A percentile compares a stretch with the other conserved stretches of the same genome.
Conservation (phyloP, 805 yeast species). For the Metschnikowia continentalis region DNA sequence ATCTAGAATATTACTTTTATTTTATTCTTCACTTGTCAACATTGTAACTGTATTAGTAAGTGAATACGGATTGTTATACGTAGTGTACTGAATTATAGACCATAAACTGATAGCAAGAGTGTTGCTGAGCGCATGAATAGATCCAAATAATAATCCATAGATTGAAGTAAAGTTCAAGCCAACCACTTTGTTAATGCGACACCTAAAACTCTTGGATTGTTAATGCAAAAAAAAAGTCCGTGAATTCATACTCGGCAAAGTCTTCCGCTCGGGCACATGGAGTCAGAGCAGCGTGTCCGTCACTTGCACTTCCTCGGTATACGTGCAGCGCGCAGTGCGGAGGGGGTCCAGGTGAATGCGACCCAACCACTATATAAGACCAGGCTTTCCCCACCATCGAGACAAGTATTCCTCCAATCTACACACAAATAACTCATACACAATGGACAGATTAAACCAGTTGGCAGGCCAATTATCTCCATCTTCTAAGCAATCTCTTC, state of each 20-base stretch:
- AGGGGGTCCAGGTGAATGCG: slow-evolving; percentile 12
- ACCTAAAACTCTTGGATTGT: too few species aligned
- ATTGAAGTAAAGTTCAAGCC: background rate
- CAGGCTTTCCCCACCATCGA: slow-evolving; percentile 2
- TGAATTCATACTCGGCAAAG: too few species aligned
- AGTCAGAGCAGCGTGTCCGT: background rate
- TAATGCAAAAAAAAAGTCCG: too few species aligned
- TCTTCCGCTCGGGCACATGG: background rate
- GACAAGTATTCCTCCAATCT: background rate
- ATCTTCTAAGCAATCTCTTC: slow-evolving; percentile 38
- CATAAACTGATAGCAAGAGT: too few species aligned
- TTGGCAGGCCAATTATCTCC: slow-evolving; percentile 42
- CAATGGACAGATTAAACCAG: slow-evolving; percentile 46
- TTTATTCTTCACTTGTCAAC: too few species aligned
- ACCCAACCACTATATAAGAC: slow-evolving; percentile 7
- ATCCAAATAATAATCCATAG: too few species aligned
- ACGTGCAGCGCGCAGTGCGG: slow-evolving; percentile 10
- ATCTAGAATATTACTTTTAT: too few species aligned
- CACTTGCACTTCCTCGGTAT: slow-evolving; percentile 1
- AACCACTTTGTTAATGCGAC: background rate
- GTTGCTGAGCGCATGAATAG: too few species aligned
- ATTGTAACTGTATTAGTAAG: too few species aligned
- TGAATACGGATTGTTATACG: too few species aligned
- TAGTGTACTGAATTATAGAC: too few species aligned
- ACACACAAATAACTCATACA: background rate